A percentile compares a stretch with the other conserved stretches of the same genome.
These are phyloP conservation scores for Bocquillonia castaneifolia DNA, from an alignment of 441 rosid genomes.

Conservation along the genomic window DNA sequence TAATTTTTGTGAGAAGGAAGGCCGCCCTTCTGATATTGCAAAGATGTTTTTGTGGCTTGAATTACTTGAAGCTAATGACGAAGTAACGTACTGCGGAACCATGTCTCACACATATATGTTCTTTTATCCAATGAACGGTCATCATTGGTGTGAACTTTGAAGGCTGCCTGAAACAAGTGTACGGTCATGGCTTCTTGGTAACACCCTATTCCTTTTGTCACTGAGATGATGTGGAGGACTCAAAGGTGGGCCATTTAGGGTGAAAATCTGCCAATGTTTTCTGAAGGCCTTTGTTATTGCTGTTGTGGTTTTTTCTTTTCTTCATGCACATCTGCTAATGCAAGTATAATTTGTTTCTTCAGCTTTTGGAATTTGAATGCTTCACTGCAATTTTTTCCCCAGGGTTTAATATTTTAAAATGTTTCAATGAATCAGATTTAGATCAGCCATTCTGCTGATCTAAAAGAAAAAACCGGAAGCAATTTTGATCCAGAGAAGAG, in stretches of 20 bases:
- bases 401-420: constrained; percentile 2
- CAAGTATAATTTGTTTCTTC: not conserved
- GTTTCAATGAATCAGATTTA: constrained; percentile 5
- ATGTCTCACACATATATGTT: not conserved
- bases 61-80: too few relatives aligned
- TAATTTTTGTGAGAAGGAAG: not conserved
- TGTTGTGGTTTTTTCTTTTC: not conserved
- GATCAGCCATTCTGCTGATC: not conserved
- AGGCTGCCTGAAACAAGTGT: not conserved
- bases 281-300: not conserved
- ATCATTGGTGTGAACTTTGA: not conserved
- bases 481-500: not conserved
- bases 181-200: not conserved
- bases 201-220: not conserved
- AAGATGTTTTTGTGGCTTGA: too few relatives aligned
- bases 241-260: not conserved
- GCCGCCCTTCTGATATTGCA: too few relatives aligned
- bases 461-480: not conserved
- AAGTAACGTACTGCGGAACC: not conserved
- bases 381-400: not conserved
- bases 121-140: not conserved
- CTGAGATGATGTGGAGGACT: too few relatives aligned
- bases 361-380: not conserved
- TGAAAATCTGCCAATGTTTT: not conserved
- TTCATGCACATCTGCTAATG: not conserved